phyloP scores from a whole-genome alignment of 305 asterid species.

The Caryopteris hybrid region DNA sequence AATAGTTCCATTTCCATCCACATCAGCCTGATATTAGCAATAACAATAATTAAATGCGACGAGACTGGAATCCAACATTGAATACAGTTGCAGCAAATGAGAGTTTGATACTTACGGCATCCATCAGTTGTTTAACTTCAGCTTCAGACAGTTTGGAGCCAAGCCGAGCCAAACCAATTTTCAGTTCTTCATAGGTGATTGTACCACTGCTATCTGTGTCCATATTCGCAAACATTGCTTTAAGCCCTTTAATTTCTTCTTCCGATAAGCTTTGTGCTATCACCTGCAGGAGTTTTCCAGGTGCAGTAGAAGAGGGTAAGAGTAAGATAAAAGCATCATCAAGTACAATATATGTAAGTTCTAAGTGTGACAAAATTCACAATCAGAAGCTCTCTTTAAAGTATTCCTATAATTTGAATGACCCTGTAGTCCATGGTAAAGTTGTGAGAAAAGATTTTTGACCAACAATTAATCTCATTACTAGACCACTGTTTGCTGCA shows the following conservation, averaged over 20 bases:
- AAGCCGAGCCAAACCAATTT: conserved; percentile 77
- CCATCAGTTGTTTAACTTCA: conserved; percentile 89
- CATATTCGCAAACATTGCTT: conserved; percentile 70
- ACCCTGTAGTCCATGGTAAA: neutral
- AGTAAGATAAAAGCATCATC: neutral
- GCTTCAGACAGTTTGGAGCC: conserved; percentile 73
- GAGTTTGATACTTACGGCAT: conserved; percentile 56
- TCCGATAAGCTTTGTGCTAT: conserved; percentile 85
- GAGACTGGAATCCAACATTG: neutral
- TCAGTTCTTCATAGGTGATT: conserved; percentile 83
- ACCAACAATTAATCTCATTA: neutral
- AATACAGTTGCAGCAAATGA: neutral
- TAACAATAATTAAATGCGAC: neutral
- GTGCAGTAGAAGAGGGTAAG: neutral
- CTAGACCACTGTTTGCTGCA: neutral
- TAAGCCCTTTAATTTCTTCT: conserved; percentile 86
- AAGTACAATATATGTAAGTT: no score
- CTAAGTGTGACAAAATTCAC: neutral
- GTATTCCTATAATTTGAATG: neutral
- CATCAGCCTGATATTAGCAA: conserved; percentile 54
- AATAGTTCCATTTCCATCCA: conserved; percentile 91
- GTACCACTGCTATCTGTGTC: conserved; percentile 86
- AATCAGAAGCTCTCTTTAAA: neutral
- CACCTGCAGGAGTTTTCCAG: conserved; percentile 43
- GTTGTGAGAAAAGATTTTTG: neutral